A percentile compares a stretch with the other conserved stretches of the same genome.
Evolutionary conservation across 768 basidiomycete species (phyloP).

Genomic region (Tephrocybe sp.): DNA sequence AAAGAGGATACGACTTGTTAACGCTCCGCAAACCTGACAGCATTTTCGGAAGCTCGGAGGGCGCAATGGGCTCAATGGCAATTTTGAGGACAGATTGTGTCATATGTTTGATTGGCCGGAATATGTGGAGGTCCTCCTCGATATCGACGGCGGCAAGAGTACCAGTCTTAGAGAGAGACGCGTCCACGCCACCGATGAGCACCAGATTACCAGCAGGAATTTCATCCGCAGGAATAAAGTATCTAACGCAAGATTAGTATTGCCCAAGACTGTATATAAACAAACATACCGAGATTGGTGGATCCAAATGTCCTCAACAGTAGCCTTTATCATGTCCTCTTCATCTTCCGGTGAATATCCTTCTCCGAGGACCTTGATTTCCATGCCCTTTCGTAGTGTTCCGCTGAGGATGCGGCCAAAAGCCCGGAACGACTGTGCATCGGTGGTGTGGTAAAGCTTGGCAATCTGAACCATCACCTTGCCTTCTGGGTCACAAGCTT

Average conservation of each 20-base stretch:
- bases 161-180: conserved; percentile 93
- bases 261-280: not conserved
- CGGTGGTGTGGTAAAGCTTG: conserved; percentile 95
- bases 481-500: conserved; percentile 77
- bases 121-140: conserved; percentile 90
- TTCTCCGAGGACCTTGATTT: conserved; percentile 95
- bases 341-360: conserved; percentile 99
- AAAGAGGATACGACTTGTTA: conserved; percentile 96
- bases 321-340: conserved; percentile 91
- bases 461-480: conserved; percentile 92
- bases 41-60: conserved; percentile 99
- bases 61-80: conserved; percentile 96
- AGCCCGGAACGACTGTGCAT: conserved; percentile 95
- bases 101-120: conserved; percentile 95
- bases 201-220: conserved; percentile 92
- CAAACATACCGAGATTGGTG: conserved; percentile 77
- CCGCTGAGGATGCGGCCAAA: conserved; percentile 95
- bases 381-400: conserved; percentile 78
- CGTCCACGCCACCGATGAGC: conserved; percentile 89
- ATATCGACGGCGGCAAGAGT: conserved; percentile 75
- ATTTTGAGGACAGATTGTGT: conserved; percentile 97
- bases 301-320: conserved; percentile 88
- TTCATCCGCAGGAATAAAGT: conserved; percentile 87
- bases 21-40: conserved; percentile 93
- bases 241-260: conserved; percentile 48